These are phyloP conservation scores for Lipomyces mesembrius DNA, from an alignment of 805 yeast species.

Conservation along the genomic window DNA sequence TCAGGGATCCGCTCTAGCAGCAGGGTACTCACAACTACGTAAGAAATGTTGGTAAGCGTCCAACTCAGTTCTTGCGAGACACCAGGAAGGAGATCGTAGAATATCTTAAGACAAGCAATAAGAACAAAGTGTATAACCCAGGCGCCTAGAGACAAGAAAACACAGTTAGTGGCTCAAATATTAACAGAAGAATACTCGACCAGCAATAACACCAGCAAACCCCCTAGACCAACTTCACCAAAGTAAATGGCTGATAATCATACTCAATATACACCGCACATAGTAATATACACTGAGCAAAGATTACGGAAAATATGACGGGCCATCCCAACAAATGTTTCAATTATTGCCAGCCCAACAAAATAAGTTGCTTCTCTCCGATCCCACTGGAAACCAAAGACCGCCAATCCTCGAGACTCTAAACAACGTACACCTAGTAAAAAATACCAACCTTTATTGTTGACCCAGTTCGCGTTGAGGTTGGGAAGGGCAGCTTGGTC, in stretches of 20 bases:
- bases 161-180: not conserved
- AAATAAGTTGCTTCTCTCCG: not conserved
- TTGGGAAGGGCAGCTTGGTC: conserved; percentile 90
- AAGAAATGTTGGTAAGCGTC: conserved; percentile 91
- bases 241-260: not conserved
- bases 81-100: conserved; percentile 81
- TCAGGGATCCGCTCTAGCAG: not conserved
- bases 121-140: conserved; percentile 92
- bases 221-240: not conserved
- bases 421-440: not conserved
- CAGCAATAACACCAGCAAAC: not conserved
- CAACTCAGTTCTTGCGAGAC: conserved; percentile 83
- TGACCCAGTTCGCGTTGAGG: conserved; percentile 95
- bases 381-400: not conserved
- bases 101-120: conserved; percentile 70
- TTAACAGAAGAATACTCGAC: not conserved
- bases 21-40: conserved; percentile 56
- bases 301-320: not conserved
- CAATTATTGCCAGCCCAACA: not conserved
- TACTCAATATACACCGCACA: not conserved
- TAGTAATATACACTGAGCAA: not conserved
- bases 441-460: conserved; percentile 66
- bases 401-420: not conserved
- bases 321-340: not conserved
- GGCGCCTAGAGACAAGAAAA: conserved; percentile 52